Evolutionary conservation across 495 filamentous ascomycete genomes (phyloP), one percentile per base, ranked within the genome.

Genomic region (Saxispiralis lemnorum): DNA sequence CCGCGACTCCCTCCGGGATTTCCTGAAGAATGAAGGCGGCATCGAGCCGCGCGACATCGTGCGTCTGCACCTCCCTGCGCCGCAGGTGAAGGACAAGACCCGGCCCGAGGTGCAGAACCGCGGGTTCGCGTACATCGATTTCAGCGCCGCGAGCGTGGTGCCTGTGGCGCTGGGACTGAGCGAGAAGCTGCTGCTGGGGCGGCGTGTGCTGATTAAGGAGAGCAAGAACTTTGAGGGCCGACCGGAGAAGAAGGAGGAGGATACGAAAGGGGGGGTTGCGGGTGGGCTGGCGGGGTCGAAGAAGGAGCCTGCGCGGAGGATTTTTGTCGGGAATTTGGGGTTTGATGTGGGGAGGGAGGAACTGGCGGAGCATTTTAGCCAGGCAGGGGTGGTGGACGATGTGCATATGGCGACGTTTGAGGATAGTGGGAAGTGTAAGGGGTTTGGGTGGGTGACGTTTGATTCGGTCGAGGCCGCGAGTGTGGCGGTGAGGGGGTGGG

Each of bases 71-170:
- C 65, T 96, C 56, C 89, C 89, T 0, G 18, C 58, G 11, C 63
- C 46, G 49, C 56, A 32, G 17, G 24, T 44, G n/a, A 41, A 38
- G 21, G 30, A 40, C 35, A 39, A 24, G 13, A 49, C 41, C 33
- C 43, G 51, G 1, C 28, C 46, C 15, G 45, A 47, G 15, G 43
- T 63, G 28, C 60, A 67, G 32, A 87, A 96, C 63, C 82, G 76
- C 55, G 92, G 89, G 6, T 99, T 93, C 57, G 92, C 92, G 42
- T 96, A 96, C 53, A 76, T 99, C 41, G 92, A 99, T 56, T 92
- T 99, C 55, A 66, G 73, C 11, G 76, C 59, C n/a, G 54, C 70
- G 21, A 69, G 72, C 15, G 75, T 74, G n/a, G 63, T 81, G 49
- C 61, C 76, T 0, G 71, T 78, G 20, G 86, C 83, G 24, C 61